A percentile compares a stretch with the other conserved stretches of the same genome.
These are phyloP conservation scores for Agaricus blazei DNA, from an alignment of 768 basidiomycete genomes.

Conservation along the genomic window DNA sequence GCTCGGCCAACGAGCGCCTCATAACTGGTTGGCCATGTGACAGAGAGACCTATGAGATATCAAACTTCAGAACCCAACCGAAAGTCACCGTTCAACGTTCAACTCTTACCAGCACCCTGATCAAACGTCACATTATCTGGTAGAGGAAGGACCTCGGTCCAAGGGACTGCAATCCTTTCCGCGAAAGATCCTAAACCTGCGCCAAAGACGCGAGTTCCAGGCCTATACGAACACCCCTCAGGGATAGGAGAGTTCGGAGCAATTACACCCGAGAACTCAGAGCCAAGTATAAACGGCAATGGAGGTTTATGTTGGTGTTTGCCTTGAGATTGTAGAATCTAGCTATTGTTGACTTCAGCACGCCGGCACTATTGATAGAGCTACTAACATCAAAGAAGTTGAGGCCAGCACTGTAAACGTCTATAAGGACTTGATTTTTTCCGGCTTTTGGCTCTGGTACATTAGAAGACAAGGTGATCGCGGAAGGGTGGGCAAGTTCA, in stretches of 20 bases:
- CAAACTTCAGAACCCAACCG: background rate
- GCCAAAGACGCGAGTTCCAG: slow-evolving; percentile 88
- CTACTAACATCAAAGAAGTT: slow-evolving; percentile 69
- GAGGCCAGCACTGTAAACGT: slow-evolving; percentile 69
- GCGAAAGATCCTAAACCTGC: slow-evolving; percentile 74
- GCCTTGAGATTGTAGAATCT: slow-evolving; percentile 86
- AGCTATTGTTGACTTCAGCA: slow-evolving; percentile 12
- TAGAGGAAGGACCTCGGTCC: slow-evolving; percentile 50
- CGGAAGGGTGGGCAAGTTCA: slow-evolving; percentile 63
- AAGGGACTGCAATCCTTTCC: slow-evolving; percentile 62
- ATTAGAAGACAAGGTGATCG: slow-evolving; percentile 47
- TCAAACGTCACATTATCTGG: slow-evolving; percentile 77
- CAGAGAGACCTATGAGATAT: slow-evolving; percentile 51
- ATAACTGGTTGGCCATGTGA: slow-evolving; percentile 95
- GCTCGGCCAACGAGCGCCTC: slow-evolving; percentile 88
- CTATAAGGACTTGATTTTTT: slow-evolving; percentile 60
- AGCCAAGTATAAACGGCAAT: slow-evolving; percentile 80
- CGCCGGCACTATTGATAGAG: background rate
- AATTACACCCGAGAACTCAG: slow-evolving; percentile 82
- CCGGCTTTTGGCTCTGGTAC: slow-evolving; percentile 53
- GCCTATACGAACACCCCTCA: slow-evolving; percentile 67
- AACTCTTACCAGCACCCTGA: slow-evolving; percentile 68
- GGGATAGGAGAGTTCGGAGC: slow-evolving; percentile 71
- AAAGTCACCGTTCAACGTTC: background rate
- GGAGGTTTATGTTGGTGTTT: slow-evolving; percentile 85